Percentiles rank a stretch among this genome's conserved stretches.
Conservation (phyloP, 257 asterid species). For the Solanum okadae region DNA sequence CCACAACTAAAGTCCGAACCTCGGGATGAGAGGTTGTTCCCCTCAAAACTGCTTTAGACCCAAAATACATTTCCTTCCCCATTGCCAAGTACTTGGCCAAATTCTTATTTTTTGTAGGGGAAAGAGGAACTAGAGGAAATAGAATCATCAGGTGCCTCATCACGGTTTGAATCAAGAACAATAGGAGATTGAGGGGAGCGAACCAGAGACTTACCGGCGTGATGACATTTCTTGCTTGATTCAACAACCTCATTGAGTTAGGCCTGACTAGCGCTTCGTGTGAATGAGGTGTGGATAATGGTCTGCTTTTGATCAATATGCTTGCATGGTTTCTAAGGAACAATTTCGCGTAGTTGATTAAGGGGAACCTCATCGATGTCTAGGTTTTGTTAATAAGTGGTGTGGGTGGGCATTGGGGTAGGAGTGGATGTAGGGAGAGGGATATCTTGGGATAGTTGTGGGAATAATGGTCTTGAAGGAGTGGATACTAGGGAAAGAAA, state of each 20-base stretch:
- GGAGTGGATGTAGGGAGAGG: not conserved
- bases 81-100: not conserved
- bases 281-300: not conserved
- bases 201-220: not conserved
- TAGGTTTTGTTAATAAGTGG: not conserved
- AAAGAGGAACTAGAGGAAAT: not conserved
- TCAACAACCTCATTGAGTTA: not conserved
- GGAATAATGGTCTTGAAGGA: not conserved
- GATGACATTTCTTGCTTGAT: not conserved
- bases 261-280: not conserved
- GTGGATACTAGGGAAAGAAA: not conserved
- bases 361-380: not conserved
- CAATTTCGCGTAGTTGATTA: not conserved
- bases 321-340: not conserved
- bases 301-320: too few relatives aligned
- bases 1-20: too few relatives aligned
- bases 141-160: not conserved
- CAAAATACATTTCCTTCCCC: not conserved
- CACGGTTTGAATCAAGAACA: not conserved
- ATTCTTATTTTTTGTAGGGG: not conserved
- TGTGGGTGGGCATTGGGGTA: not conserved
- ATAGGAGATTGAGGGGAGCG: not conserved
- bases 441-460: not conserved
- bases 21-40: not conserved
- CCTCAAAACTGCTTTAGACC: not conserved